Percentiles rank a stretch among this genome's conserved stretches.
Conservation (phyloP, 345 rosid species). For the Pugionium dolabratum region DNA sequence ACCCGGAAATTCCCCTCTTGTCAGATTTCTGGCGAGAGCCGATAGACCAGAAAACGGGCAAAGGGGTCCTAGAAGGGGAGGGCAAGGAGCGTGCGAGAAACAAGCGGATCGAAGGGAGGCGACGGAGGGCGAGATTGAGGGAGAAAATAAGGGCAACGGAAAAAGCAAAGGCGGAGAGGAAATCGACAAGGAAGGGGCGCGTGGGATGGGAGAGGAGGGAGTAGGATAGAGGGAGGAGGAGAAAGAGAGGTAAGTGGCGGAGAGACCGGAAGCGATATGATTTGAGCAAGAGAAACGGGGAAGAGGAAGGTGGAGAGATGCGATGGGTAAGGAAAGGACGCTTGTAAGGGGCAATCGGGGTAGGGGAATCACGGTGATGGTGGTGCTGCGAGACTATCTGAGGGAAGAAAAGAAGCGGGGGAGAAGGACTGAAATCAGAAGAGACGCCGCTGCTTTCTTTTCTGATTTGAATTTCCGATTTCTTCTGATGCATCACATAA, state of each 20-base stretch:
- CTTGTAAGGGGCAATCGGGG: conserved; percentile 65
- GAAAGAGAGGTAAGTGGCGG: conserved; percentile 48
- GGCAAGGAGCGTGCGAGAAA: conserved; percentile 80
- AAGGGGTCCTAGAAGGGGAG: conserved; percentile 44
- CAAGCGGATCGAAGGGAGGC: conserved; percentile 76
- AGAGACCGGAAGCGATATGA: conserved; percentile 44
- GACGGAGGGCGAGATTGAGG: conserved; percentile 75
- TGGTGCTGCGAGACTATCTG: conserved; percentile 42
- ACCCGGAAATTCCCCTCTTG: conserved; percentile 68
- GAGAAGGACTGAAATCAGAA: conserved; percentile 88
- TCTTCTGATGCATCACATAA: conserved; percentile 98
- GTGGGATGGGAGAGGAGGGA: conserved; percentile 81
- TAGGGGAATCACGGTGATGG: conserved; percentile 51
- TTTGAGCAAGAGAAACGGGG: conserved; percentile 45
- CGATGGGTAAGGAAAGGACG: conserved; percentile 61
- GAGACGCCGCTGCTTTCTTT: conserved; percentile 99
- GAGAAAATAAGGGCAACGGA: conserved; percentile 75
- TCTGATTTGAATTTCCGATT: conserved; percentile 98
- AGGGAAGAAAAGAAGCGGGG: conserved; percentile 50
- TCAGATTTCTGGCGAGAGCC: conserved; percentile 74
- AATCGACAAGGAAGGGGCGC: conserved; percentile 77
- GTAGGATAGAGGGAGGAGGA: conserved; percentile 73
- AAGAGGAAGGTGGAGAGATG: conserved; percentile 45
- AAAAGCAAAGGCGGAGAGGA: conserved; percentile 80
- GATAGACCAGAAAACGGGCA: conserved; percentile 92